A percentile compares a stretch with the other conserved stretches of the same genome.
Conservation (phyloP, 495 filamentous ascomycete species). For the Achaetomiella virescens region DNA sequence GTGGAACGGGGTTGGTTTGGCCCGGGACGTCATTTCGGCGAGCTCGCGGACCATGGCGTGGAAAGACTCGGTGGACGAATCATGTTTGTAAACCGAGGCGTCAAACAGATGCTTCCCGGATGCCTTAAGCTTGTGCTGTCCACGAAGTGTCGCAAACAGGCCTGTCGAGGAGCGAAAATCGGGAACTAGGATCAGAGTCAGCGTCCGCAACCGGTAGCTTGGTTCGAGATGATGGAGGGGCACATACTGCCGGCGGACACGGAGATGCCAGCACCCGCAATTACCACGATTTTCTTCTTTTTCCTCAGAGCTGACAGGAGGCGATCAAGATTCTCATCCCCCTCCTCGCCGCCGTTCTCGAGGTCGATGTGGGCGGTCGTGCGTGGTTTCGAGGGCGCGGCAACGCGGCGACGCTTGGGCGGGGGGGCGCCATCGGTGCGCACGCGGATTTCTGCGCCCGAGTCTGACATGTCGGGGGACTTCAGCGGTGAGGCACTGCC, state of each 20-base stretch:
- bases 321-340: slow-evolving; percentile 51
- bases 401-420: slow-evolving; percentile 64
- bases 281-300: slow-evolving; percentile 92
- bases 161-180: slow-evolving; percentile 91
- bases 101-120: slow-evolving; percentile 96
- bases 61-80: slow-evolving; percentile 78
- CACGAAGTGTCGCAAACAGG: slow-evolving; percentile 75
- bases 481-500: slow-evolving; percentile 42
- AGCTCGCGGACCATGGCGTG: slow-evolving; percentile 92
- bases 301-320: slow-evolving; percentile 72
- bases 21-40: slow-evolving; percentile 64
- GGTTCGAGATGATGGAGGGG: not conserved
- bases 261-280: slow-evolving; percentile 94
- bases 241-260: slow-evolving; percentile 89
- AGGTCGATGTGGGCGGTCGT: slow-evolving; percentile 74
- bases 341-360: slow-evolving; percentile 41
- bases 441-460: slow-evolving; percentile 37
- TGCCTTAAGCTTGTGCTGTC: slow-evolving; percentile 82
- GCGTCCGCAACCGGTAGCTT: slow-evolving; percentile 2
- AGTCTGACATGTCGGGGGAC: slow-evolving; percentile 23
- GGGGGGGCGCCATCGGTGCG: slow-evolving; percentile 61
- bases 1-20: slow-evolving; percentile 84
- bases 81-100: slow-evolving; percentile 91
- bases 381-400: slow-evolving; percentile 59
- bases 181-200: slow-evolving; percentile 59